Base-by-base conservation (phyloP, 805 yeast species). In the Candida ovalis region DNA sequence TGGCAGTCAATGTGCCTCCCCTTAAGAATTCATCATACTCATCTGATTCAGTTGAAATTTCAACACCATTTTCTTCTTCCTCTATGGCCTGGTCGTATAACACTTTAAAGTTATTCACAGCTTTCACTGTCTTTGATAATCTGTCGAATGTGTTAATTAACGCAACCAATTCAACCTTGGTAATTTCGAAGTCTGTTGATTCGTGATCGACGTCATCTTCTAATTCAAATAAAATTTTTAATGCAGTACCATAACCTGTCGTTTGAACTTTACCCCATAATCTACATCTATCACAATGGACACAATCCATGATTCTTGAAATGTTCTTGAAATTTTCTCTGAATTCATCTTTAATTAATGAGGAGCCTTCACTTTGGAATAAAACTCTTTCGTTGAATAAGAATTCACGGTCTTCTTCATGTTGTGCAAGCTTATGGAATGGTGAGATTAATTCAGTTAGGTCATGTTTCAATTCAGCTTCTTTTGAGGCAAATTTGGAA, bases 201-300 rank as follows among this genome's bases (percentile, higher is more conserved):
- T 54, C 53, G 37, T 49, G 43, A 35, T 70, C 71, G n/a, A 62
- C 64, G 50, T 75, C 75, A 45, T 72, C 76, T 38, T 82, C 78
- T 45, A 84, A 68, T 64, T 92, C 98, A 64, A 94, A 89, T 50
- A 94, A 72, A 22, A 92, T 78, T 66, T 94, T 94, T 61, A 94
- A 77, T 1, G 97, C 96, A 8, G 99, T 94, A 18, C 97, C 99
- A 66, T 94, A 94, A 19, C 99, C 99, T 15, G 94, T 88, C 1
- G 96, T 89, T 71, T 94, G 99, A 27, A 94, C 80, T 67, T 94
- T 94, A 9, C 99, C 99, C 99, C 99, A 94, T 68, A 94, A 74
- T 60, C 97, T 80, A 67, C 99, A 94, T 63, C 97, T 77, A 64
- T 94, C 99, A 72, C 99, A 94, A 35, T 96, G 97, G 37, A 94